Conservation (phyloP, 108 stramenopile species). For the Nitzschia sp. region DNA sequence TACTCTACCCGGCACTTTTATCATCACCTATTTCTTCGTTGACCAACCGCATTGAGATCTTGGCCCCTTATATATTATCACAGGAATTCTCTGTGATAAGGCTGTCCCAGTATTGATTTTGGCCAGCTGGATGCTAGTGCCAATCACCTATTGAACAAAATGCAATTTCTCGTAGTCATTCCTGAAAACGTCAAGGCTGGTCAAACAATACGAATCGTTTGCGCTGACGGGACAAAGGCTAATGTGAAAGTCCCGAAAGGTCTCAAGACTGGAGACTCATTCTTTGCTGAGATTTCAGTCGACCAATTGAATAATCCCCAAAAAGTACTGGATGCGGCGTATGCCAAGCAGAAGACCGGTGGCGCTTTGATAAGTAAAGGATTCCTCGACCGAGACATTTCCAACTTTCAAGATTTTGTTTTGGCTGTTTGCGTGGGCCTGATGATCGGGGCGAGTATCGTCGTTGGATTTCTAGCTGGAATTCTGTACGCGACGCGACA, state of each 20-base stretch:
- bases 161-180: conserved; percentile 36
- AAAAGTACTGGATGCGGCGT: neutral
- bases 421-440: conserved; percentile 59
- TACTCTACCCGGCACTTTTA: too few species aligned
- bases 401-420: conserved; percentile 45
- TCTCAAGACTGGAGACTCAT: conserved; percentile 52
- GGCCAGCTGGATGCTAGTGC: too few species aligned
- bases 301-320: conserved; percentile 36
- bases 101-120: too few species aligned
- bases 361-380: neutral
- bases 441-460: conserved; percentile 57
- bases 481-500: conserved; percentile 53
- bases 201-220: conserved; percentile 48
- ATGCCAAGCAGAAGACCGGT: neutral
- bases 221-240: conserved; percentile 64
- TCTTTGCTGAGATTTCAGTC: conserved; percentile 59
- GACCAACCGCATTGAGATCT: too few species aligned
- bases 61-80: too few species aligned
- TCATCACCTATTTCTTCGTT: too few species aligned
- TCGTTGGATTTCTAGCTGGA: conserved; percentile 68
- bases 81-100: too few species aligned
- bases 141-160: too few species aligned
- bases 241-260: conserved; percentile 59
- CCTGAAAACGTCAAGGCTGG: conserved; percentile 21
- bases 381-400: conserved; percentile 60